phyloP scores from a whole-genome alignment of 345 rosid genomes.

The Turnera subulata region DNA sequence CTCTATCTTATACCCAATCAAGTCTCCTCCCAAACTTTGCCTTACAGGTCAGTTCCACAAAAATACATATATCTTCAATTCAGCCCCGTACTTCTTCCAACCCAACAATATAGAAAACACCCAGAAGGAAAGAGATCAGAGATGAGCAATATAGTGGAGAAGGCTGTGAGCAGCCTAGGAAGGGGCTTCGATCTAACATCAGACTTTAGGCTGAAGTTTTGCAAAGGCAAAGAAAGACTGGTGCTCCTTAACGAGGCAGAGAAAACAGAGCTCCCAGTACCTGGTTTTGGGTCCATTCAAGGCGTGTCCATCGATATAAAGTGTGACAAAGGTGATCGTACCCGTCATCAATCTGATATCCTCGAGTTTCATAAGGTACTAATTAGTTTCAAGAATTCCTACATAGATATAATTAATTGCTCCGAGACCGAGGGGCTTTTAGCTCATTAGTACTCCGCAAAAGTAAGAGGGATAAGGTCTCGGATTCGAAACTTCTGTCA shows the following conservation, averaged over 20 bases:
- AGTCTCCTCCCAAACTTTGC: neutral
- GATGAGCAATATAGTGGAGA: conserved; percentile 41
- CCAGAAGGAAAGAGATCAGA: neutral
- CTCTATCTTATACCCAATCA: neutral
- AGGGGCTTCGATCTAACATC: conserved; percentile 83
- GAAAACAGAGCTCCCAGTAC: conserved; percentile 46
- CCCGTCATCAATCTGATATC: conserved; percentile 73
- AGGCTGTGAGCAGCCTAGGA: conserved; percentile 66
- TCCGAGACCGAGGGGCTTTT: too few species aligned
- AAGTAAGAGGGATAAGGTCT: too few species aligned
- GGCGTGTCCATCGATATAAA: conserved; percentile 64
- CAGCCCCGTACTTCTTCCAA: too few species aligned
- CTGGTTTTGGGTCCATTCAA: conserved; percentile 52
- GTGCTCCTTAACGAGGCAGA: conserved; percentile 53
- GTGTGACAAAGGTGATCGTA: conserved; percentile 87
- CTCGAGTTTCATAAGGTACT: conserved; percentile 74
- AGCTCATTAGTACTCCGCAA: too few species aligned
- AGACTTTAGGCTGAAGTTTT: conserved; percentile 68
- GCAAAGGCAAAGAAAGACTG: conserved; percentile 67
- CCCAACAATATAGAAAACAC: neutral
- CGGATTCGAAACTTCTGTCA: too few species aligned
- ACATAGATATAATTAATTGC: too few species aligned
- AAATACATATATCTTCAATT: too few species aligned
- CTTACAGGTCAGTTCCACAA: neutral
- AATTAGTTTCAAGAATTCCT: too few species aligned